A percentile compares a stretch with the other conserved stretches of the same genome.
phyloP scores from a whole-genome alignment of 2,329 filamentous ascomycete species.

The Blastomyces gilchristii region DNA sequence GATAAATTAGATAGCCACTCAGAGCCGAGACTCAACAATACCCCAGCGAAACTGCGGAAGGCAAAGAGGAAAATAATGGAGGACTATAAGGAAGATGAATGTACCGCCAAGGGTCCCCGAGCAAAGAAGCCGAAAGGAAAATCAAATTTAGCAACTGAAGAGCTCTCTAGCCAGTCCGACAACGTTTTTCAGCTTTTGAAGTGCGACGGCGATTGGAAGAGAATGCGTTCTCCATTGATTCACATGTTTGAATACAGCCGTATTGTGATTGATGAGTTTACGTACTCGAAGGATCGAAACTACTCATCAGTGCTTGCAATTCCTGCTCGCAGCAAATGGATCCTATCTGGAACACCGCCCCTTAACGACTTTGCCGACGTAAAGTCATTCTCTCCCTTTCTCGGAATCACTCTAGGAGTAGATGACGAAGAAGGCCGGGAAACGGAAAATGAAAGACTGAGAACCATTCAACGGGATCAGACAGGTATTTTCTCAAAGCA shows the following conservation, averaged over 20 bases:
- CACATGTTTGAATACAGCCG: conserved; percentile 54
- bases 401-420: conserved; percentile 46
- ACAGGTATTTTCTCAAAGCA: conserved; percentile 28
- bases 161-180: conserved; percentile 11
- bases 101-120: neutral
- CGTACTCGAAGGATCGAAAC: conserved; percentile 42
- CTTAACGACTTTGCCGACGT: conserved; percentile 50
- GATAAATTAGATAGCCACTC: neutral
- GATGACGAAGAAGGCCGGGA: conserved; percentile 41
- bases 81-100: conserved; percentile 14
- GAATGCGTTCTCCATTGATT: conserved; percentile 34
- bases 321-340: conserved; percentile 46
- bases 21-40: neutral
- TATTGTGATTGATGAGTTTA: conserved; percentile 55
- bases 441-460: conserved; percentile 39
- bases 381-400: conserved; percentile 47
- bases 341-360: conserved; percentile 53
- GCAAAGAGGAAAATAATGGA: conserved; percentile 16
- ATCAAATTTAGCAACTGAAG: neutral
- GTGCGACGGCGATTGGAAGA: conserved; percentile 17
- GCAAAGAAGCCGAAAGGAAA: conserved; percentile 2
- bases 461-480: conserved; percentile 32
- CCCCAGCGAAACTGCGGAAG: conserved; percentile 5
- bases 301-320: conserved; percentile 38
- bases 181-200: conserved; percentile 22